These are phyloP conservation scores for Penicillium fuscoglaucum DNA, from an alignment of 2,329 filamentous ascomycete genomes.

Conservation along the genomic window DNA sequence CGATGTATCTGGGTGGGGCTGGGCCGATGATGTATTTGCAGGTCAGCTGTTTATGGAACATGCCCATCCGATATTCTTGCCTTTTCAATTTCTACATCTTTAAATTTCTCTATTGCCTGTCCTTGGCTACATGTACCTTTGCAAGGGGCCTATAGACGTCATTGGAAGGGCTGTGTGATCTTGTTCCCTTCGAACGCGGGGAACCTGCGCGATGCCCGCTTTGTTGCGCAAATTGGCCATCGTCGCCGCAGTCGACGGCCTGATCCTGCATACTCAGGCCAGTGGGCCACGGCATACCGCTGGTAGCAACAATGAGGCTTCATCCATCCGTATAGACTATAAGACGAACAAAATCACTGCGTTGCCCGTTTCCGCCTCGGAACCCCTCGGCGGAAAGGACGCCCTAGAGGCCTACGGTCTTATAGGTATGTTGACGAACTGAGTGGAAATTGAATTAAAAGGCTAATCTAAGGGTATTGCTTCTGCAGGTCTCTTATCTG, in stretches of 20 bases:
- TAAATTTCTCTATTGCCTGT: neutral
- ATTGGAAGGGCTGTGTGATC: conserved; percentile 2
- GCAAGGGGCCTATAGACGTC: neutral
- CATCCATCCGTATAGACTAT: conserved; percentile 71
- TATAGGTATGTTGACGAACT: conserved; percentile 51
- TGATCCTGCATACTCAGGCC: conserved; percentile 71
- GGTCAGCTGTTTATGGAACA: conserved; percentile 25
- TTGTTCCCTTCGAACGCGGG: conserved; percentile 1
- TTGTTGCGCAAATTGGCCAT: conserved; percentile 78
- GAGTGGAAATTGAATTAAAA: neutral
- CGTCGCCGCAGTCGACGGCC: conserved; percentile 76
- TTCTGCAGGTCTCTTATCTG: conserved; percentile 72
- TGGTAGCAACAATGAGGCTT: conserved; percentile 54
- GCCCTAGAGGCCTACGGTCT: conserved; percentile 54
- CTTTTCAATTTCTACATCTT: conserved; percentile 2
- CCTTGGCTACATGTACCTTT: neutral
- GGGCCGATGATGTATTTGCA: conserved; percentile 28
- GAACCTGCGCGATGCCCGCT: conserved; percentile 61
- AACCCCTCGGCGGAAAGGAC: conserved; percentile 31
- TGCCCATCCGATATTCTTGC: conserved; percentile 15
- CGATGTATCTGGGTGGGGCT: conserved; percentile 18
- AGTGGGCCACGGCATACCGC: conserved; percentile 42
- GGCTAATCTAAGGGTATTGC: neutral
- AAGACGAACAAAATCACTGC: conserved; percentile 56
- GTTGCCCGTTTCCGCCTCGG: conserved; percentile 37